Base-by-base conservation (phyloP, 2,329 filamentous ascomycete species). In the Parafenestella ontariensis region DNA sequence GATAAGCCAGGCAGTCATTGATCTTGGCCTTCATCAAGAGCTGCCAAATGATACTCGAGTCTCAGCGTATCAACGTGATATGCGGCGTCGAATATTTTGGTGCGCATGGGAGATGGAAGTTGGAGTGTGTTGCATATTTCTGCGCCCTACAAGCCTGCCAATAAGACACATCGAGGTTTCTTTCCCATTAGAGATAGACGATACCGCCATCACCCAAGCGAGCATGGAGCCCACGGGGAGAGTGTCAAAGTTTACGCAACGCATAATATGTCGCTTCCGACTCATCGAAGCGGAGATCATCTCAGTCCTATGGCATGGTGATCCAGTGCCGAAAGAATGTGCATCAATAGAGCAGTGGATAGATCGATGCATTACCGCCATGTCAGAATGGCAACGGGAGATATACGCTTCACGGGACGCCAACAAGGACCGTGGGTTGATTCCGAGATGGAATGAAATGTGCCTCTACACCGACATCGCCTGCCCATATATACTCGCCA, bases 101-200 rank as follows among this genome's bases (percentile, higher is more conserved):
- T 71, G 68, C 40, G 71, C 71, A 13, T 75, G 71, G 71, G 72
- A 75, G 40, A 74, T 74, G 72, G 72, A 75, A 46, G 69, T 73
- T 15, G 70, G 70, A 7, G 72, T 74, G 1, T 74, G 71, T 40
- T 70, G 64, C 23, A 71, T 72, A 37, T 74, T 74, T 21, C 39
- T 70, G 10, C 68, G 69, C 5, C 71, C 70, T 2, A 66, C 68
- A 9, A 71, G 63, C 36, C 51, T 75, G n/a, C 70, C 71, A 8
- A 69, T 69, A 31, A 62, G 64, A 26, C 55, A 52, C 11, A 71
- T 71, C 34, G 65, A 72, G 9, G 71, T 74, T 17, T 58, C 59
- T 5, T 75, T 71, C 33, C 71, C 72, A 1, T 45, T 69, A 15
- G 71, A 74, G 41, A 62, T 75, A 7, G 71, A 75, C 28, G 72